phyloP scores from a whole-genome alignment of 2,329 filamentous ascomycete genomes.

The Pseudocercospora eumusae region DNA sequence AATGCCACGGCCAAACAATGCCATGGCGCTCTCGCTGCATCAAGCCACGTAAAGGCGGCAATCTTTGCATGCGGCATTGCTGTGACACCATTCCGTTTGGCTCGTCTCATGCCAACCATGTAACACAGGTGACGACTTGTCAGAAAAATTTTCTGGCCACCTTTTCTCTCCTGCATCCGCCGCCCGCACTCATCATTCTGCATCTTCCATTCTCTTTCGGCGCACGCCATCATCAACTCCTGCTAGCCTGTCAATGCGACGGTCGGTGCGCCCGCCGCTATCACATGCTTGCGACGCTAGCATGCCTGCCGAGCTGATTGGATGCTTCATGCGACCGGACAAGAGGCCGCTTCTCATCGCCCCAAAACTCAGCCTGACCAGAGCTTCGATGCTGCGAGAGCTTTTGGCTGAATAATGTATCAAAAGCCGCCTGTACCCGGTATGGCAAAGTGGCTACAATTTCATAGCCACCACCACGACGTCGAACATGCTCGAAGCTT shows the following conservation, averaged over 20 bases:
- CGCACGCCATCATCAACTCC: neutral
- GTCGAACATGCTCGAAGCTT: constrained; percentile 5
- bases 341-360: neutral
- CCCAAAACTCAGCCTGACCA: constrained; percentile 11
- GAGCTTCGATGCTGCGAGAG: constrained; percentile 6
- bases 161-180: neutral
- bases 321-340: neutral
- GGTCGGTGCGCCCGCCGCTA: constrained; percentile 4
- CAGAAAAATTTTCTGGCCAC: neutral
- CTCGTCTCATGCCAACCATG: constrained; percentile 3
- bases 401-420: neutral
- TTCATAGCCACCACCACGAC: neutral
- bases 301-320: neutral
- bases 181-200: neutral
- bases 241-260: neutral
- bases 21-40: neutral
- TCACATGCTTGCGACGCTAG: constrained; percentile 1
- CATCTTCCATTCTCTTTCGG: neutral
- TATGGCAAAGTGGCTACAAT: constrained; percentile 3
- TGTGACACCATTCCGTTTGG: constrained; percentile 1
- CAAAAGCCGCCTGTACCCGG: neutral
- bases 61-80: neutral
- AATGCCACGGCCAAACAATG: constrained; percentile 2
- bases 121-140: neutral
- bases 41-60: constrained; percentile 12